Percentiles rank a stretch among this genome's conserved stretches.
Evolutionary conservation across 768 basidiomycete species (phyloP).

Genomic region (Leccinum uliginosum): DNA sequence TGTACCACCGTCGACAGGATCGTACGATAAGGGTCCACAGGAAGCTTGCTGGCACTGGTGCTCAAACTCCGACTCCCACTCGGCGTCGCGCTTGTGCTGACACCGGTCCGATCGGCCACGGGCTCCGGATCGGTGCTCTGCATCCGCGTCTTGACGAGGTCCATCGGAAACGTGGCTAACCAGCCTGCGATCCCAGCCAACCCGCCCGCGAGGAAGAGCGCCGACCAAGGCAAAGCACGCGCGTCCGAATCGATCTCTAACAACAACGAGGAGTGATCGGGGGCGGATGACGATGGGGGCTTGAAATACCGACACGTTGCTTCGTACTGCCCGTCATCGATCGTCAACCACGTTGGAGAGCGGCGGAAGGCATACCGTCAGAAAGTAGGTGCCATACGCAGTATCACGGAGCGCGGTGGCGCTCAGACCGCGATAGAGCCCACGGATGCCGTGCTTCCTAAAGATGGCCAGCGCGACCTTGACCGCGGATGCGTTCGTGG

Average conservation of each 20-base stretch:
- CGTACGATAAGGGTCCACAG: slow-evolving; percentile 53
- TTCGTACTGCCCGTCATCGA: slow-evolving; percentile 48
- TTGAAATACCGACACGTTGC: slow-evolving; percentile 53
- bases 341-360: not conserved
- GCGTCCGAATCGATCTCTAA: slow-evolving; percentile 39
- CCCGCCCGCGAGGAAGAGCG: slow-evolving; percentile 69
- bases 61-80: not conserved
- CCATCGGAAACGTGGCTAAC: slow-evolving; percentile 80
- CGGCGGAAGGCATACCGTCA: slow-evolving; percentile 46
- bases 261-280: slow-evolving; percentile 35
- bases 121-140: slow-evolving; percentile 44
- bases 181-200: slow-evolving; percentile 76
- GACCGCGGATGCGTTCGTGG: slow-evolving; percentile 41
- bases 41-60: not conserved
- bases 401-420: slow-evolving; percentile 74
- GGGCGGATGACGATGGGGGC: slow-evolving; percentile 8
- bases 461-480: slow-evolving; percentile 56
- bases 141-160: slow-evolving; percentile 87
- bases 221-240: slow-evolving; percentile 43
- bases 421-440: slow-evolving; percentile 72
- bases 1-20: slow-evolving; percentile 54
- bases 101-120: not conserved
- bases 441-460: slow-evolving; percentile 51
- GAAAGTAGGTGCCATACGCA: slow-evolving; percentile 86
- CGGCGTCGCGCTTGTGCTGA: not conserved